Conservation (phyloP, 805 yeast genomes). For the Metschnikowia picachoensis region DNA sequence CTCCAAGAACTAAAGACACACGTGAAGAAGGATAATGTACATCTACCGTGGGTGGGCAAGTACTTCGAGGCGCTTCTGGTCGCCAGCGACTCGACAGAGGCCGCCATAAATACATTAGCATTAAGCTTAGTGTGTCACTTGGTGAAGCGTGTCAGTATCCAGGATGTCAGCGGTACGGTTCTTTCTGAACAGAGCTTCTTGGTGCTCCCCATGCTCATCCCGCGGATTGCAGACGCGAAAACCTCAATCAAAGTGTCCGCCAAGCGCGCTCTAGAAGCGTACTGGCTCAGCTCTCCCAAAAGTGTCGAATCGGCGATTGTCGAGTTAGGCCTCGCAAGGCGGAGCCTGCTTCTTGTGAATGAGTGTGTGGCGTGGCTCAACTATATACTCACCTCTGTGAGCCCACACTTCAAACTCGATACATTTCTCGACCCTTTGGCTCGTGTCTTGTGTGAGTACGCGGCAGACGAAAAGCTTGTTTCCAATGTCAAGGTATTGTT, state of each 20-base stretch:
- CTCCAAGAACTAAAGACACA: slow-evolving; percentile 44
- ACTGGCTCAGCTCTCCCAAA: slow-evolving; percentile 49
- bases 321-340: slow-evolving; percentile 41
- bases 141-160: slow-evolving; percentile 55
- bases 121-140: slow-evolving; percentile 54
- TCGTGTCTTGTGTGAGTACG: slow-evolving; percentile 12
- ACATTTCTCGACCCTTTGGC: slow-evolving; percentile 26
- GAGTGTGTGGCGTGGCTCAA: slow-evolving; percentile 45
- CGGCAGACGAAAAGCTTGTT: slow-evolving; percentile 12
- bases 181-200: slow-evolving; percentile 40
- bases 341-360: slow-evolving; percentile 34
- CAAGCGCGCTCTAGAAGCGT: slow-evolving; percentile 48
- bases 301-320: slow-evolving; percentile 45
- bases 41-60: slow-evolving; percentile 44
- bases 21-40: slow-evolving; percentile 53
- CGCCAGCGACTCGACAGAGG: slow-evolving; percentile 39
- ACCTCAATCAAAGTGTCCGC: slow-evolving; percentile 40
- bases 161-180: slow-evolving; percentile 40
- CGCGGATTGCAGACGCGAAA: slow-evolving; percentile 42
- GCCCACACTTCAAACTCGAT: slow-evolving; percentile 30
- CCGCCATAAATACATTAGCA: slow-evolving; percentile 37
- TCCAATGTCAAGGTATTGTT: slow-evolving; percentile 22
- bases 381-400: slow-evolving; percentile 34
- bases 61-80: slow-evolving; percentile 48
- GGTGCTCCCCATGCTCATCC: slow-evolving; percentile 51